Evolutionary conservation across 176 grass and related monocot genomes (phyloP).

Genomic region (Dactylis glomerata): DNA sequence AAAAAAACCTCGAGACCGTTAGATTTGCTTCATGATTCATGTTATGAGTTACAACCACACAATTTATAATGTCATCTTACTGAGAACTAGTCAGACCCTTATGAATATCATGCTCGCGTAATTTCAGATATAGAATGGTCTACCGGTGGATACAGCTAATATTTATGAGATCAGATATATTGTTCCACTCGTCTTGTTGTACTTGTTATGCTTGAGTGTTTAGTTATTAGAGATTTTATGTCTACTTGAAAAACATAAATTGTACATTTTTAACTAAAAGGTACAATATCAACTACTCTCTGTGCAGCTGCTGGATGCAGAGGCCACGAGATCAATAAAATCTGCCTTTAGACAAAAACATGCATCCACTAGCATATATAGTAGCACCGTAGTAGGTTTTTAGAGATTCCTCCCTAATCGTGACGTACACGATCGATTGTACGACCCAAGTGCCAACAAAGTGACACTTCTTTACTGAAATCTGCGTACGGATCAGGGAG

Average conservation of each 20-base stretch:
- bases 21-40: too few species aligned
- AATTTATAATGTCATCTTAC: too few species aligned
- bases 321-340: background rate
- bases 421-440: background rate
- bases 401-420: background rate
- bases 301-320: background rate
- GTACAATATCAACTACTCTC: background rate
- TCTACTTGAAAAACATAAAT: too few species aligned
- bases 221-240: too few species aligned
- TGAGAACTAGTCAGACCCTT: too few species aligned
- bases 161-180: too few species aligned
- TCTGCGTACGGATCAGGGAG: background rate
- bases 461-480: background rate
- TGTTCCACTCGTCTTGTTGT: too few species aligned
- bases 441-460: background rate
- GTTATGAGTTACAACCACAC: too few species aligned
- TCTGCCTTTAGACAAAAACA: background rate
- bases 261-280: background rate
- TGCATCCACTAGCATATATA: background rate
- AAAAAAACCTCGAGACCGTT: too few species aligned
- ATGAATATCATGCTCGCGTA: too few species aligned
- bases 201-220: background rate
- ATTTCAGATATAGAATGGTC: too few species aligned
- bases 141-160: too few species aligned
- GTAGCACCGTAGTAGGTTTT: background rate